Evolutionary conservation across 768 basidiomycete genomes (phyloP).

Genomic region (Myochromella boudieri): DNA sequence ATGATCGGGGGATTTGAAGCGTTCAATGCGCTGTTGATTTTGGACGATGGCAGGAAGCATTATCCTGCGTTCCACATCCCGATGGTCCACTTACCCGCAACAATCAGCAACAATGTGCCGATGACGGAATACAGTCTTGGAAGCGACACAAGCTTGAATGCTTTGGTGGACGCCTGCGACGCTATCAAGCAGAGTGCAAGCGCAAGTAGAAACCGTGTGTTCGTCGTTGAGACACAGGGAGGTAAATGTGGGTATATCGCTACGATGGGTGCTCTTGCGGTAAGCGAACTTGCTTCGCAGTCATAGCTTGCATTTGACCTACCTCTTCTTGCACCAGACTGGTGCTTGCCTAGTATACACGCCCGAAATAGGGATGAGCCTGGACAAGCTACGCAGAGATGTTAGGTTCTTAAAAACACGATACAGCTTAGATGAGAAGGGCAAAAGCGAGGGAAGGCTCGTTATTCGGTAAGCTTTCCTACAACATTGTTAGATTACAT

Average conservation of each 20-base stretch:
- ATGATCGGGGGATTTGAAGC: conserved; percentile 98
- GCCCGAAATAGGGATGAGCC: conserved; percentile 85
- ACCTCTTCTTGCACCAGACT: conserved; percentile 43
- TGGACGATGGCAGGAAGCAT: conserved; percentile 77
- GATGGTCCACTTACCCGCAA: conserved; percentile 94
- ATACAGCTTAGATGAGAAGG: conserved; percentile 83
- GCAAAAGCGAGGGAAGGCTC: conserved; percentile 89
- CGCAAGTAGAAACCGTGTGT: conserved; percentile 93
- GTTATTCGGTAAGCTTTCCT: conserved; percentile 72
- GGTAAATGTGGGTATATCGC: conserved; percentile 96
- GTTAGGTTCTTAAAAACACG: conserved; percentile 86
- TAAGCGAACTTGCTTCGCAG: conserved; percentile 38
- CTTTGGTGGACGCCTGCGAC: conserved; percentile 95
- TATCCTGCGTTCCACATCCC: conserved; percentile 96
- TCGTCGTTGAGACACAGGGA: conserved; percentile 97
- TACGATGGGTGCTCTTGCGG: conserved; percentile 92
- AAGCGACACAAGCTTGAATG: conserved; percentile 96
- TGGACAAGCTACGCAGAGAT: conserved; percentile 79
- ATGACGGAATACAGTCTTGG: conserved; percentile 96
- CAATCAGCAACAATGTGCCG: conserved; percentile 97
- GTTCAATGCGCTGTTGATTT: conserved; percentile 72
- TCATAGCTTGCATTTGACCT: neutral
- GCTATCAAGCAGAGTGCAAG: conserved; percentile 98
- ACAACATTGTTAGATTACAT: neutral
- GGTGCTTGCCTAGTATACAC: conserved; percentile 95